Base-by-base conservation (phyloP, 2,329 filamentous ascomycete species). In the Colletotrichum caudatum region DNA sequence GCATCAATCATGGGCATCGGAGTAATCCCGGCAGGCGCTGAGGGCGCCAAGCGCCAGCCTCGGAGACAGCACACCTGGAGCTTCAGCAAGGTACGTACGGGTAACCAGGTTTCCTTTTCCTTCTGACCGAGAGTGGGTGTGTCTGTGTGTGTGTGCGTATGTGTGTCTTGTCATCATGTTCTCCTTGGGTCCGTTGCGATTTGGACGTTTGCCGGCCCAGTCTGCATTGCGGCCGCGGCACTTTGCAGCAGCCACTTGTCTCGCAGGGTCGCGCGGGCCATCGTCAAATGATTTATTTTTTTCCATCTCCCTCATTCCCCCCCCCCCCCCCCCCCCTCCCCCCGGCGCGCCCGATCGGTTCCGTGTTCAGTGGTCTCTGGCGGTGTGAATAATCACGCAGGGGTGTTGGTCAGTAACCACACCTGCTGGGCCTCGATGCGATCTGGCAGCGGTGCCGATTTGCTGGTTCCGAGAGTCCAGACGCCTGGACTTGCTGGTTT, bases 81-180 rank as follows among this genome's bases (percentile, higher is more conserved):
- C 74, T 82, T 84, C 67, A 82, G 82, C 76, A 81, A 79, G 79
- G 81, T 82, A 73, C 76, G 81, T 82, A 73, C 76, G 78, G 71
- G 37, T 18, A 11, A 59, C 6, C 12, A 23, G 23, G 29, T 33
- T 56, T 39, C 54, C 41, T 62, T 66, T 18, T 18, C 41, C 39
- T 50, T 54, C 39, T 16, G 46, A 33, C 48, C n/a, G 20, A 35
- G 18, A n/a, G 37, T 11, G 12, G 4, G 37, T 14, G 14, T 14
- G 39, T 12, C 12, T 12, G 39, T 12, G 14, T 41, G 46, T 1
- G 23, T 51, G 16, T 44, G 12, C 4, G 39, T 41, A 7, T n/a
- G 23, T 16, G 37, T 46, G 50, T n/a, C 18, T 46, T 11, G 18
- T 46, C 44, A 46, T 11, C 7, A 46, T n/a, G 44, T n/a, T 46